Base-by-base conservation (phyloP, 805 yeast species). In the Candida rishiriensis region DNA sequence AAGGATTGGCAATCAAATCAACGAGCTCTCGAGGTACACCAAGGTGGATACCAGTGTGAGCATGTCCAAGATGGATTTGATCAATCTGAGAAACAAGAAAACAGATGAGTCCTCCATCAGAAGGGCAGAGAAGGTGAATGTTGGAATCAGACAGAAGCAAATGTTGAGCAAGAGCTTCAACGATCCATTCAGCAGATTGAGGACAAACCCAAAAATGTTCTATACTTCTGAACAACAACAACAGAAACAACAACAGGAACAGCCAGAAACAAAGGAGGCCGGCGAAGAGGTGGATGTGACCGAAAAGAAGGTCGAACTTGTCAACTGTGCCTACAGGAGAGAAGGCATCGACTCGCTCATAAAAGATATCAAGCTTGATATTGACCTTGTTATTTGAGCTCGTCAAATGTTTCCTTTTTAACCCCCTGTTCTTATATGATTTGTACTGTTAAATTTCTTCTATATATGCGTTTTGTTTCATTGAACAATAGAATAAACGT, bases 151-250 rank as follows among this genome's bases (percentile, higher is more conserved):
- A 52, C 79, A 66, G 53, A 61, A 52, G 51, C 72, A 44, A 70
- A 54, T 36, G 66, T 66, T 45, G 71, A 78, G 42, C 78, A 73
- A 55, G 16, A 59, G 53, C 36, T 54, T 59, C 38, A 61, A 53
- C 39, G 87, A 93, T 68, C 98, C 99, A 17, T 93, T 93, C 65
- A 79, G 85, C 53, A 81, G 98, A 63, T 76, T 93, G 59, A 84
- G 87, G 61, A 91, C 98, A 1, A 85, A 81, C 49, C 87, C 97
- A 1, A 79, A 87, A 56, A 79, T 88, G 48, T 91, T 88, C 65
- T 88, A 89, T 58, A 71, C 73, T 45, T 76, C 77, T 43, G 53
- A 46, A 4, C 76, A 73, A 48, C 75, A 72, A 61, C 85, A 83
- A 3, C 69, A 78, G 44, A 4, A 21, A 21, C 26, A 21, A 21